Evolutionary conservation across 441 rosid genomes (phyloP), one percentile per base, ranked within the genome.

Genomic region (Caryocar brasiliense): DNA sequence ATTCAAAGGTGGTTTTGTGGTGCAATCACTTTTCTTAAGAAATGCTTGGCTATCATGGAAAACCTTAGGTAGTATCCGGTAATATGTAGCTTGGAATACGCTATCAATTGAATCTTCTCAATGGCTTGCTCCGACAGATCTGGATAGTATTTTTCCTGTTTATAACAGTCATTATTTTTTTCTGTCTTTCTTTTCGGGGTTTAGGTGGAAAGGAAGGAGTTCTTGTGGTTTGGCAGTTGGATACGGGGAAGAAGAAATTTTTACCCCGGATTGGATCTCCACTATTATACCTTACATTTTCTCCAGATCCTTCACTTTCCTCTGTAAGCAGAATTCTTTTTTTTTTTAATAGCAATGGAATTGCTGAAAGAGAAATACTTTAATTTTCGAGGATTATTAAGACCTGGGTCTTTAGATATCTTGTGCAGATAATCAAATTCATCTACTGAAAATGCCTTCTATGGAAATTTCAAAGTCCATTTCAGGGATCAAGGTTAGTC

Each of bases 141-240:
- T 38, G 7, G 37, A 42, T 15, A 33, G 30, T 12, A 15, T 3
- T 40, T 25, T 8, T 47, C 29, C 29, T 30, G 57, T 24, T n/a
- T 6, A 5, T 33, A 13, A 44, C 7, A 3, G 12, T 36, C 27
- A 6, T 24, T 14, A 39, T 46, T 37, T 5, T 54, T 45, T 41
- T 9, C 32, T 17, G 4, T 14, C 23, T 6, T 47, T 45, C 27
- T 40, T 50, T 27, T 20, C 13, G 14, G 27, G 60, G 29, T 67
- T 58, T 62, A 89, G 99, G 99, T 63, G 99, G 99, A 57, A 83
- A 72, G 59, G 99, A 93, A 81, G 99, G 99, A 30, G 99, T 89
- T 48, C 89, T 93, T 58, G 99, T 93, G 35, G 97, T 89, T 61
- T 93, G 99, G 96, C 97, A 84, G 66, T 62, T 93, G 52, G 97